Evolutionary conservation across 73 alveolate species (phyloP), one percentile per base, ranked within the genome.

Genomic region (Symbiodinium pilosum): DNA sequence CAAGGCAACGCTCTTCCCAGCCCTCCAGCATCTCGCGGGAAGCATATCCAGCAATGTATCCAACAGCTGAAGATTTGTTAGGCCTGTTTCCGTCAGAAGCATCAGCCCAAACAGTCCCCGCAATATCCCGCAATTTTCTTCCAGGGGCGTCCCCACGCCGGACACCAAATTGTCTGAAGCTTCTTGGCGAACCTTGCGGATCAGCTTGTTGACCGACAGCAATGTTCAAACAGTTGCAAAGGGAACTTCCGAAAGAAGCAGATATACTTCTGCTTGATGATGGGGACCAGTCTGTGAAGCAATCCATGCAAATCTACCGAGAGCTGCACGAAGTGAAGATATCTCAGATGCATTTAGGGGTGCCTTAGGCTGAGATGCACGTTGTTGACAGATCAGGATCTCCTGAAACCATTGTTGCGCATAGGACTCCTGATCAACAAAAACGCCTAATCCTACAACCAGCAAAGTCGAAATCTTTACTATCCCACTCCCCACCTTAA

Each of bases 131-230:
- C 93, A 77, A 85, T 36, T 47, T 28, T 1, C 32, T 26, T n/a
- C n/a, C n/a, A n/a, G n/a, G n/a, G n/a, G n/a, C n/a, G n/a, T 14
- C 52, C n/a, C 93, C 93, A 85, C 41, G 21, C 9, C 2, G 54
- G 54, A 20, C 43, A n/a, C 51, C 36, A 28, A 20, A 85, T 44
- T 9, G 43, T 24, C 2, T 84, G 92, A 0, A 7, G 42, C 56
- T 40, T 43, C 75, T 0, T 42, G 30, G 39, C 39, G 28, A 32
- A 86, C 51, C 30, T 86, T 83, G 0, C 93, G 51, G 16, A 47
- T 28, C 11, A 86, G 83, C 93, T 86, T 86, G 93, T 86, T 86
- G 39, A 54, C 34, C 28, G 44, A 12, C 28, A 86, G 52, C 51
- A 86, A 1, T 2, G 83, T 32, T 28, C 3, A 12, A 2, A 86